Evolutionary conservation across 164 flowering plant species (phyloP), one percentile per base, ranked within the genome.

Genomic region (Vitis riparia): DNA sequence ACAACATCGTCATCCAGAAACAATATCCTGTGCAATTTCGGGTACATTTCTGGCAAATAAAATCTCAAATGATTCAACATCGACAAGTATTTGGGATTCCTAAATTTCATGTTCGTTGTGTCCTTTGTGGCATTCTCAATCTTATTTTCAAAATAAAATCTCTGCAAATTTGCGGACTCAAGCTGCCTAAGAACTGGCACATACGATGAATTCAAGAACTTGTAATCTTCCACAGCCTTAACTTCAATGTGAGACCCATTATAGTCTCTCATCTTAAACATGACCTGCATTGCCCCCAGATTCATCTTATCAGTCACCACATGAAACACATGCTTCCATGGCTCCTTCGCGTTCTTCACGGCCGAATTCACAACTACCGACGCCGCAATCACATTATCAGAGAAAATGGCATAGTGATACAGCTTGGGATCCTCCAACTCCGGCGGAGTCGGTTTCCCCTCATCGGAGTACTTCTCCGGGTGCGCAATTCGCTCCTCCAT

Each of bases 271-370:
- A 80, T 48, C 68, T 73, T 84, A 17, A 84, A 84, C 84, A 84
- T 81, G 29, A 84, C 87, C 72, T 84, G 85, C 87, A 84, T 84
- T 5, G 87, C 87, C 53, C 84, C 85, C 15, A 82, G 78, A 73
- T 84, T 82, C 85, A 84, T 84, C 77, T 84, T 84, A 56, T 84
- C 87, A 8, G 85, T 84, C 27, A 84, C 85, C 9, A 84, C 85
- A 76, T 84, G 84, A 55, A 84, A 84, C 5, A 82, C 87, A 62
- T 84, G 87, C 59, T 80, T 80, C 79, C 79, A 78, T 1, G 87
- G 87, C 68, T 84, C 83, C 29, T 80, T 79, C 1, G 83, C 77
- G 49, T 84, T 84, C 75, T 82, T 82, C 37, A 78, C 81, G 0
- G 85, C 87, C 3, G 85, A 84, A 62, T 82, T 84, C 14, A 82